Base-by-base conservation (phyloP, 345 rosid species). In the Brassica juncea region DNA sequence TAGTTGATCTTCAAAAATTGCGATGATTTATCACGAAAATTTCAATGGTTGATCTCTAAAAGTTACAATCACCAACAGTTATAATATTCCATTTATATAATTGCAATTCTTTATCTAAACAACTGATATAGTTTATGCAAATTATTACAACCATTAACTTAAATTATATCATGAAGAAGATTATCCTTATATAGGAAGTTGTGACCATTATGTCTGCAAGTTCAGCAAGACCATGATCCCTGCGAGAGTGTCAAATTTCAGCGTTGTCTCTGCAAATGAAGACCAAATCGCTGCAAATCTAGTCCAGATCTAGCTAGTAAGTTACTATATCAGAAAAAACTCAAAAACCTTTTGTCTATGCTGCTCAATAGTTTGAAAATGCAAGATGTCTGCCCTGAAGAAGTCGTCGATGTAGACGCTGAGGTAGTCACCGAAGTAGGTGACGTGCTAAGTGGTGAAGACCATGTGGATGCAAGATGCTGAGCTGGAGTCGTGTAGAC, bases 231-330 rank as follows among this genome's bases (percentile, higher is more conserved):
- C 30, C 81, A 91, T 81, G 82, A 77, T 93, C 67, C 95, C 79
- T 66, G 93, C 99, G 0, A 82, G 83, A 1, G 98, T 96, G 1
- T 72, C 97, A 70, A 96, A 96, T 77, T 93, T 93, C 85, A 96
- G 98, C 11, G 94, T 91, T 55, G 81, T 96, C 21, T 88, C 92
- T 69, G 68, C 85, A 5, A 94, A 96, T 63, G 99, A 96, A 84
- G 97, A 93, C 31, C 99, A 96, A 84, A 92, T 96, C 37, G 95
- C 98, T 73, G 98, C 99, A 23, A 96, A 96, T 85, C 87, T 96
- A 66, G 92, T 93, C 74, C 83, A 88, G 97, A 97, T 73, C 89
- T 96, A 73, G 98, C 98, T 59, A 90, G 98, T 95, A 88, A 77
- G 64, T 59, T 59, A 6, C 55, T 60, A 42, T 42, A 42, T 42